Base-by-base conservation (phyloP, 1,284 basidiomycete species). In the Sparassis latifolia region DNA sequence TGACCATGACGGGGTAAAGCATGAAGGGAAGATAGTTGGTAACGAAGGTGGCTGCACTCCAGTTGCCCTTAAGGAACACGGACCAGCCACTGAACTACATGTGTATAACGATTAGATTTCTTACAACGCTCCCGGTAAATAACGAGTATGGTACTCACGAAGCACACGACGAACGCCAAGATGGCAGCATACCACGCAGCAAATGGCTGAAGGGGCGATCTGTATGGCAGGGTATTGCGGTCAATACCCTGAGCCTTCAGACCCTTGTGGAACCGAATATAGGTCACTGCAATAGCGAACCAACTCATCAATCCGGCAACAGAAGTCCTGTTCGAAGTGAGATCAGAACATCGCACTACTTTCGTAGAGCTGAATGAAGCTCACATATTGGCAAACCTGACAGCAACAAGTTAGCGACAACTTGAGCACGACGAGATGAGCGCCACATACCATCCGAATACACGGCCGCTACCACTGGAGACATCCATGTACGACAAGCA, bases 201-300 rank as follows among this genome's bases (percentile, higher is more conserved):
- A 59, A 69, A 90, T 1, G 87, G 87, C 64, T 91, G 80, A 28
- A 86, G 47, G 20, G 63, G 66, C 4, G 80, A 79, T 4, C 62
- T 62, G 66, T 78, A 93, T 0, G 92, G 92, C 6, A 96, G 75
- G 2, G 69, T 73, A 4, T 55, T 69, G 46, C 91, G 76, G 55
- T 84, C 75, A 55, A 83, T 78, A 29, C 87, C 86, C 62, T 95
- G 92, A 1, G 69, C 82, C 62, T 84, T 83, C 64, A 88, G 64
- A 40, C 90, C 92, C 4, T 72, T 64, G 63, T 89, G 75, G 74
- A 95, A 95, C 38, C 88, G 82, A 51, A 91, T 66, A 66, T 92
- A 92, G 5, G 86, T 89, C 48, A 92, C 57, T 38, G 74, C 75
- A 62, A 95, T 95, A 54, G 84, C 88, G 61, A 88, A 84, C 92